Evolutionary conservation across 2,329 filamentous ascomycete species (phyloP).

Genomic region (Fusarium decemcellulare): DNA sequence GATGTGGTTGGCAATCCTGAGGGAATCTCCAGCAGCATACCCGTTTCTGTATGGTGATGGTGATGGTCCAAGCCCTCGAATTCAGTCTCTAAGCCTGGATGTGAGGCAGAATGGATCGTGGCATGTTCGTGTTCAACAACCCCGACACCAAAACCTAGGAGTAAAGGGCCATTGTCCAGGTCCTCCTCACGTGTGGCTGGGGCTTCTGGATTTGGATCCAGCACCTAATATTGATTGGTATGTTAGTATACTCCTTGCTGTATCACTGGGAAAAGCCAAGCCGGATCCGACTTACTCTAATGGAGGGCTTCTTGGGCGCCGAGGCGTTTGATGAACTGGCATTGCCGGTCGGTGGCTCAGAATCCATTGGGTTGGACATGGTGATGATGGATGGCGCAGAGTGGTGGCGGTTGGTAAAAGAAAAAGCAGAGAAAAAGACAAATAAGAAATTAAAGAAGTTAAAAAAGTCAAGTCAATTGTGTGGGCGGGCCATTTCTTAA

Average conservation of each 20-base stretch:
- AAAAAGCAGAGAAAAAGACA: background rate
- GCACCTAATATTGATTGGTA: background rate
- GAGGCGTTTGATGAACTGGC: background rate
- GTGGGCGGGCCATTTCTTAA: background rate
- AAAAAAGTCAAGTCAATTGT: background rate
- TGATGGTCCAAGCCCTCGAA: fast-evolving
- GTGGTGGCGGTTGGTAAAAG: background rate
- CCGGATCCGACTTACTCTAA: background rate
- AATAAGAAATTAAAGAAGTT: background rate
- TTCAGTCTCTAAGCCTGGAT: background rate
- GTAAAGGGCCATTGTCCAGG: background rate
- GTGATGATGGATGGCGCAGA: background rate
- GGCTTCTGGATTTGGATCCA: background rate
- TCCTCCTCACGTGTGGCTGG: background rate
- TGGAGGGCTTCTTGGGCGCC: background rate
- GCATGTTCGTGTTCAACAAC: background rate
- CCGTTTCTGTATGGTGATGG: fast-evolving
- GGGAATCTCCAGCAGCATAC: fast-evolving
- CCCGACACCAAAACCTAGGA: background rate
- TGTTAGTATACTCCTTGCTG: background rate
- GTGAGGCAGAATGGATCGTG: background rate
- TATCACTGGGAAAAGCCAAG: background rate
- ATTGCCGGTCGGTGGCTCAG: background rate
- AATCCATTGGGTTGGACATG: background rate
- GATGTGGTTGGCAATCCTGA: fast-evolving